These are phyloP conservation scores for Escovopsis sp. DNA, from an alignment of 2,329 filamentous ascomycete species.

Conservation along the genomic window DNA sequence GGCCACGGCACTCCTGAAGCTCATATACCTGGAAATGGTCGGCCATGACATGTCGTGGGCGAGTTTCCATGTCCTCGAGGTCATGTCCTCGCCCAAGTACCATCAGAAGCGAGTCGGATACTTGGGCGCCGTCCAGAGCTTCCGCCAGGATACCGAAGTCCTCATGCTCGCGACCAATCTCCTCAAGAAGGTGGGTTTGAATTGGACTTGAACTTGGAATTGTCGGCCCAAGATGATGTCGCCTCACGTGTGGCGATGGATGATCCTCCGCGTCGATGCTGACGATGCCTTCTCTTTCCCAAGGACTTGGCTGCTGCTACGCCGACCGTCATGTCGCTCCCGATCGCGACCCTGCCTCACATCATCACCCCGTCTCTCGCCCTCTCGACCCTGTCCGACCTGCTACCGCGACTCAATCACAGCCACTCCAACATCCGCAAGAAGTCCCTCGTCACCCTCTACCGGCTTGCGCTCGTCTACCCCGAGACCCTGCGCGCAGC, in stretches of 20 bases:
- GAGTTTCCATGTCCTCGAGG: constrained; percentile 93
- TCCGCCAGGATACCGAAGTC: constrained; percentile 88
- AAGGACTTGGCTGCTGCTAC: constrained; percentile 58
- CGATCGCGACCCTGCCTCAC: constrained; percentile 82
- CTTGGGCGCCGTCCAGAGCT: constrained; percentile 88
- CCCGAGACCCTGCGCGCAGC: constrained; percentile 83
- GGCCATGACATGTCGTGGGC: constrained; percentile 99
- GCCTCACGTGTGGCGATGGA: not conserved
- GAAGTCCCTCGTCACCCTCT: constrained; percentile 90
- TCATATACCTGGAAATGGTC: constrained; percentile 98
- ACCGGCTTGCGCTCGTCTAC: constrained; percentile 87
- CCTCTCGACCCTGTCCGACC: constrained; percentile 72
- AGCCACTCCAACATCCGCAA: constrained; percentile 77
- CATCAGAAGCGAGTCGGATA: constrained; percentile 93
- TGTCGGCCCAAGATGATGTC: not conserved
- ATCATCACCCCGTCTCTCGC: constrained; percentile 87
- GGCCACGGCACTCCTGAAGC: constrained; percentile 85
- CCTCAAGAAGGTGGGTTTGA: constrained; percentile 61
- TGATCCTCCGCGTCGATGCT: not conserved
- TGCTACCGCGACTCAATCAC: constrained; percentile 75
- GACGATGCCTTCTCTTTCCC: not conserved
- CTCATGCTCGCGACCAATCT: constrained; percentile 95
- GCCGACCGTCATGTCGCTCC: constrained; percentile 66
- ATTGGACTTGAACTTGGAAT: too few relatives aligned
- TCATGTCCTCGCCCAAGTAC: constrained; percentile 95